Conservation (phyloP, 495 filamentous ascomycete species). For the Lepraria neglecta region DNA sequence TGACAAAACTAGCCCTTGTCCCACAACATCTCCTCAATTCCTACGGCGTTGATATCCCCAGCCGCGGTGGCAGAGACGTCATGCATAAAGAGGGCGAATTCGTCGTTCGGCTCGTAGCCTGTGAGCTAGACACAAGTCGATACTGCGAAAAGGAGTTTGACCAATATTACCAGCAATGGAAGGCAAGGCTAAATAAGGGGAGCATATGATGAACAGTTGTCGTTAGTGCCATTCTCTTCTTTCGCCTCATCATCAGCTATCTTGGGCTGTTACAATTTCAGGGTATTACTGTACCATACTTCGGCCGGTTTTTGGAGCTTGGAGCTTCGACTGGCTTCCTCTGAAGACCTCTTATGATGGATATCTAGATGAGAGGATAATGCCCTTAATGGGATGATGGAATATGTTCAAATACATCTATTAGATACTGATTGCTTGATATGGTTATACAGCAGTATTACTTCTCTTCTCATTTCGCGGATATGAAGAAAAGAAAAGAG, state of each 20-base stretch:
- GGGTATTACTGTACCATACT: neutral
- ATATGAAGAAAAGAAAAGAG: too few species aligned
- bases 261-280: neutral
- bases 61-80: conserved; percentile 35
- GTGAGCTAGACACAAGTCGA: conserved; percentile 47
- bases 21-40: conserved; percentile 77
- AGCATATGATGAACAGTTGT: neutral
- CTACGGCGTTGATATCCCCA: conserved; percentile 52
- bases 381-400: neutral
- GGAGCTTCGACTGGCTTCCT: neutral
- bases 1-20: conserved; percentile 78
- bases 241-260: neutral
- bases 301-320: neutral
- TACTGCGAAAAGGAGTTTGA: conserved; percentile 68
- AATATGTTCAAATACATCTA: neutral
- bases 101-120: conserved; percentile 66
- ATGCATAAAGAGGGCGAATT: conserved; percentile 81
- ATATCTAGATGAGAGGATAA: conserved; percentile 5
- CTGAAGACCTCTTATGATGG: conserved; percentile 8
- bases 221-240: neutral
- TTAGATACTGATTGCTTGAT: neutral
- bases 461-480: neutral
- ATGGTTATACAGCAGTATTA: neutral
- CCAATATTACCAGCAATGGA: conserved; percentile 47
- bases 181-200: conserved; percentile 16